These are phyloP conservation scores for Raphanus sativus DNA, from an alignment of 345 rosid genomes.

Conservation along the genomic window DNA sequence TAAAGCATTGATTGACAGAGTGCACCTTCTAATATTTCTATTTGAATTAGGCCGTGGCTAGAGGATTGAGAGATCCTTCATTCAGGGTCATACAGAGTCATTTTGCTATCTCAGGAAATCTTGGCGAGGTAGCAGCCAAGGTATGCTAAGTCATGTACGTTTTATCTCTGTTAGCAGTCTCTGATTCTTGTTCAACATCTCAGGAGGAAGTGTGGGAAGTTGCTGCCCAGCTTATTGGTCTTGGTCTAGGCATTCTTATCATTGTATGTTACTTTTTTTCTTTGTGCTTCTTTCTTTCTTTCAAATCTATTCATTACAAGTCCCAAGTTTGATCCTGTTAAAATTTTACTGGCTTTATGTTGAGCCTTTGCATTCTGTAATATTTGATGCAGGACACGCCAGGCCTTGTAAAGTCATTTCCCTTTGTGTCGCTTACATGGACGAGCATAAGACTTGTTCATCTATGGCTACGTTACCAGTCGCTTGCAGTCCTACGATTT, in stretches of 20 bases:
- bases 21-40: neutral
- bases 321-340: neutral
- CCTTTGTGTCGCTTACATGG: slow-evolving; percentile 71
- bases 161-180: slow-evolving; percentile 5
- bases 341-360: slow-evolving; percentile 7
- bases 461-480: slow-evolving; percentile 86
- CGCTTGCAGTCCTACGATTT: slow-evolving; percentile 70
- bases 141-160: slow-evolving; percentile 40
- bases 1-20: slow-evolving; percentile 2
- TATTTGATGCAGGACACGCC: slow-evolving; percentile 76
- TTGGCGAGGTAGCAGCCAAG: slow-evolving; percentile 98
- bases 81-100: slow-evolving; percentile 91
- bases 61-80: slow-evolving; percentile 95
- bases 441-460: slow-evolving; percentile 70
- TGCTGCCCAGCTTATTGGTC: slow-evolving; percentile 89
- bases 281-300: neutral
- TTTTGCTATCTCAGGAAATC: slow-evolving; percentile 81
- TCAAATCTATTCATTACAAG: neutral
- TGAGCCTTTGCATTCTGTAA: slow-evolving; percentile 23
- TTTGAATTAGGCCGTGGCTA: slow-evolving; percentile 77
- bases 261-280: slow-evolving; percentile 52
- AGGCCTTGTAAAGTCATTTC: slow-evolving; percentile 70
- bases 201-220: slow-evolving; percentile 99
- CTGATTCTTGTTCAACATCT: slow-evolving; percentile 26
- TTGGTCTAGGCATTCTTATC: slow-evolving; percentile 76